These are phyloP conservation scores for Kandelia obovata DNA, from an alignment of 345 rosid genomes.

Conservation along the genomic window DNA sequence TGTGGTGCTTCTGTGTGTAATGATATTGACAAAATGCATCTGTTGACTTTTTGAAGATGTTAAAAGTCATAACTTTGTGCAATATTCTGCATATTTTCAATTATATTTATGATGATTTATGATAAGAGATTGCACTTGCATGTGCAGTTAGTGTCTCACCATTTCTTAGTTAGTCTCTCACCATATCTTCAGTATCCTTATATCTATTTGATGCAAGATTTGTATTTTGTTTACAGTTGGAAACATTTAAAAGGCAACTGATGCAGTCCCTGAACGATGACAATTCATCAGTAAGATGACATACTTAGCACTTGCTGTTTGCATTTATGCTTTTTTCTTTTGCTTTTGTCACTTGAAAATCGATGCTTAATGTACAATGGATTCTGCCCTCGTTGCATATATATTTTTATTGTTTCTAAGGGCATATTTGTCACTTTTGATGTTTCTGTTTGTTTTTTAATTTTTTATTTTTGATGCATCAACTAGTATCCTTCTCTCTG, in stretches of 20 bases:
- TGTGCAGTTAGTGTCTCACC: too few species aligned
- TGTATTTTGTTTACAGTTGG: constrained; percentile 46
- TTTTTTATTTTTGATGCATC: not conserved
- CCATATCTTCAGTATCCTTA: not conserved
- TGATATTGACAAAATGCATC: too few species aligned
- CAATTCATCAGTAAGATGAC: constrained; percentile 56
- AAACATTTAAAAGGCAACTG: constrained; percentile 85
- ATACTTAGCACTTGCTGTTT: not conserved
- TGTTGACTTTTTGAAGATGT: too few species aligned
- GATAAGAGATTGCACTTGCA: too few species aligned
- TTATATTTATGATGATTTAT: too few species aligned
- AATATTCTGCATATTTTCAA: too few species aligned
- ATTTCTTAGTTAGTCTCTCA: not conserved
- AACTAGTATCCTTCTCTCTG: constrained; percentile 7
- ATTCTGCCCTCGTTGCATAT: too few species aligned
- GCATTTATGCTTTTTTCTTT: too few species aligned
- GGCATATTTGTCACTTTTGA: constrained; percentile 5
- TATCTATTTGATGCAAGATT: constrained; percentile 3
- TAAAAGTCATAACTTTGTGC: too few species aligned
- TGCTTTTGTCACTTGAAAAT: too few species aligned
- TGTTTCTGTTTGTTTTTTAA: not conserved
- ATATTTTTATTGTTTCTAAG: not conserved
- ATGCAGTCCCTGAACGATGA: constrained; percentile 87
- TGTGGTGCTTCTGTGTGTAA: too few species aligned
- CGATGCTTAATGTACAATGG: too few species aligned